These are phyloP conservation scores for Coriaria nepalensis DNA, from an alignment of 306 rosid genomes.

Conservation along the genomic window DNA sequence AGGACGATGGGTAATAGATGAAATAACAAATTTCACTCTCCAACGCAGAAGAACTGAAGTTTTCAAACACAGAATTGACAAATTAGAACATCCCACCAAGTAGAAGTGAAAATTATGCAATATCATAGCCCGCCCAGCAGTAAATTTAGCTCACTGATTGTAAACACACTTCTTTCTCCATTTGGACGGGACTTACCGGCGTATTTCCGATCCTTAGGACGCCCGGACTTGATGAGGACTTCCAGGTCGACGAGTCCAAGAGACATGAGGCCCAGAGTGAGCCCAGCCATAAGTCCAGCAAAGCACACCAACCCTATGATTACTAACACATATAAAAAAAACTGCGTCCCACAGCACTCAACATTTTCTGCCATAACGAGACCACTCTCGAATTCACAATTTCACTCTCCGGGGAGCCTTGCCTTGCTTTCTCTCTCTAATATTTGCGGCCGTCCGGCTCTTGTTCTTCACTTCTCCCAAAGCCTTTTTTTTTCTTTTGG, in stretches of 20 bases:
- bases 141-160: background rate
- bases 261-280: slow-evolving; percentile 95
- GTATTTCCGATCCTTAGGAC: slow-evolving; percentile 78
- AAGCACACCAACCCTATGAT: slow-evolving; percentile 60
- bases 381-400: too few relatives aligned
- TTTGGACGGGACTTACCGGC: slow-evolving; percentile 29
- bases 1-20: too few relatives aligned
- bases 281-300: slow-evolving; percentile 96
- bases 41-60: too few relatives aligned
- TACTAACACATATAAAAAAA: slow-evolving; percentile 33
- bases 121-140: too few relatives aligned
- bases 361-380: slow-evolving; percentile 40
- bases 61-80: too few relatives aligned
- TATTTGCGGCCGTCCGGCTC: too few relatives aligned
- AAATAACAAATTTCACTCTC: too few relatives aligned
- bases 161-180: background rate
- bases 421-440: background rate
- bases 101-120: too few relatives aligned
- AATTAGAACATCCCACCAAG: too few relatives aligned
- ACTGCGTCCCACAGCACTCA: slow-evolving; percentile 50
- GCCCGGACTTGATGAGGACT: slow-evolving; percentile 91
- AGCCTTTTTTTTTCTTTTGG: too few relatives aligned
- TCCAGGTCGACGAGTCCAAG: slow-evolving; percentile 93
- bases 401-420: background rate
- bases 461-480: too few relatives aligned